These are phyloP conservation scores for Brassica incana DNA, from an alignment of 345 rosid genomes.

Conservation along the genomic window DNA sequence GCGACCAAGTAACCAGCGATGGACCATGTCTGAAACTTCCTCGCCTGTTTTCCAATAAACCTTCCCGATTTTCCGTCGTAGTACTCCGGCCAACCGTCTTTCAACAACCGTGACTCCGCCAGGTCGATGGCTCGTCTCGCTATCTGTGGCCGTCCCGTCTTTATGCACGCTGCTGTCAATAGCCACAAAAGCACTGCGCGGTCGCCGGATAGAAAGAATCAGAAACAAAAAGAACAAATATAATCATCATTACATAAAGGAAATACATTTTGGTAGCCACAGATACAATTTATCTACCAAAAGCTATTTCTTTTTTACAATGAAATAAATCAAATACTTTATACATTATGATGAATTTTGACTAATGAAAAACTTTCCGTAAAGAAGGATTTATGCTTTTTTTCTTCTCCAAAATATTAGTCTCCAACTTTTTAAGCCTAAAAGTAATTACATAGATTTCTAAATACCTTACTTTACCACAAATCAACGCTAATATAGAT, in stretches of 20 bases:
- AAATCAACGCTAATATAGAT: not conserved
- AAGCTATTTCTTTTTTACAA: not conserved
- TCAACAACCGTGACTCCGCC: conserved; percentile 49
- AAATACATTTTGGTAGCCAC: not conserved
- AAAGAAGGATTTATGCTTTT: conserved; percentile 8
- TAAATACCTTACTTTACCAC: not conserved
- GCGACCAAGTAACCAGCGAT: conserved; percentile 69
- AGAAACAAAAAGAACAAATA: conserved; percentile 8
- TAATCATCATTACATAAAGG: not conserved
- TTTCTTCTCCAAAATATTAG: conserved; percentile 3
- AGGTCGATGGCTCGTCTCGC: conserved; percentile 61
- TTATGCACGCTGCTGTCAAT: conserved; percentile 66
- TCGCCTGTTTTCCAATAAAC: conserved; percentile 60
- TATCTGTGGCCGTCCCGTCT: conserved; percentile 68
- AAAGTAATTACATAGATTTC: not conserved
- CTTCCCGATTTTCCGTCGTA: conserved; percentile 63
- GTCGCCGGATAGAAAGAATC: not conserved
- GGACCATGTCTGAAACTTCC: conserved; percentile 75
- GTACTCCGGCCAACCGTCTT: conserved; percentile 75
- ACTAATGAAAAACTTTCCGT: conserved; percentile 20
- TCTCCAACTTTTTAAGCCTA: not conserved
- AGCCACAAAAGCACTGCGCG: conserved; percentile 65
- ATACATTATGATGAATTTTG: not conserved
- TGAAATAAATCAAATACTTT: conserved; percentile 10
- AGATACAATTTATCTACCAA: not conserved